Percentiles rank a stretch among this genome's conserved stretches.
phyloP scores from a whole-genome alignment of 1,284 basidiomycete species.

The Cryptococcus sp. region DNA sequence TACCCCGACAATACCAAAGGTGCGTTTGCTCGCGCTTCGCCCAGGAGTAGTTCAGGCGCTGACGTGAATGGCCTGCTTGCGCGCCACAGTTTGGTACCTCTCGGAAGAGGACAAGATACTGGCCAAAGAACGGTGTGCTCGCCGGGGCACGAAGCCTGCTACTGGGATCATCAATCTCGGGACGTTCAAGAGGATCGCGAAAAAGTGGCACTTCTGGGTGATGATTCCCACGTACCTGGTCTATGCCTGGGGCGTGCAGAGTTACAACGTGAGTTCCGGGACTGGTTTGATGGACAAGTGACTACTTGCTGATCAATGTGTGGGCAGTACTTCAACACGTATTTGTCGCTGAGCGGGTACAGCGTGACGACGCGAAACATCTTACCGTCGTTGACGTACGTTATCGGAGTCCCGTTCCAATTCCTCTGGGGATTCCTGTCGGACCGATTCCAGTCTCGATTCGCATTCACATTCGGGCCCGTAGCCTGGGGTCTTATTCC shows the following conservation, averaged over 20 bases:
- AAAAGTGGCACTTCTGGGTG: constrained; percentile 6
- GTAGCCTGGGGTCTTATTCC: constrained; percentile 5
- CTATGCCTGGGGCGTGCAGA: constrained; percentile 5
- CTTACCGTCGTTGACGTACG: constrained; percentile 1
- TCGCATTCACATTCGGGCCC: constrained; percentile 1
- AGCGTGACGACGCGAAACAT: constrained; percentile 2
- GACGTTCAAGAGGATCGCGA: constrained; percentile 1
- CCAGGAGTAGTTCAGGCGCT: not conserved
- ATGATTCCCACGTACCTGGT: constrained; percentile 5
- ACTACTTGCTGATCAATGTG: not conserved
- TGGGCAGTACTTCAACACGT: constrained; percentile 2
- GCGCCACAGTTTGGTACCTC: constrained; percentile 1
- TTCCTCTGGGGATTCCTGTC: constrained; percentile 4
- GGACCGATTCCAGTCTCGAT: constrained; percentile 1
- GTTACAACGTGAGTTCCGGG: constrained; percentile 1
- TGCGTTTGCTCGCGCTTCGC: not conserved
- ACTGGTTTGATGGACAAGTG: not conserved
- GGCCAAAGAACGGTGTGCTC: constrained; percentile 5
- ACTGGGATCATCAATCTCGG: not conserved
- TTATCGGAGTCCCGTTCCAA: constrained; percentile 5
- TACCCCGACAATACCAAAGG: constrained; percentile 7
- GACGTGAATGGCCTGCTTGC: not conserved
- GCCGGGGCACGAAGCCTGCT: not conserved
- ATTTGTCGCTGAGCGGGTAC: not conserved
- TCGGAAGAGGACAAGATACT: constrained; percentile 6